Conservation (phyloP, 352 stramenopile species). For the Pythium sp. region DNA sequence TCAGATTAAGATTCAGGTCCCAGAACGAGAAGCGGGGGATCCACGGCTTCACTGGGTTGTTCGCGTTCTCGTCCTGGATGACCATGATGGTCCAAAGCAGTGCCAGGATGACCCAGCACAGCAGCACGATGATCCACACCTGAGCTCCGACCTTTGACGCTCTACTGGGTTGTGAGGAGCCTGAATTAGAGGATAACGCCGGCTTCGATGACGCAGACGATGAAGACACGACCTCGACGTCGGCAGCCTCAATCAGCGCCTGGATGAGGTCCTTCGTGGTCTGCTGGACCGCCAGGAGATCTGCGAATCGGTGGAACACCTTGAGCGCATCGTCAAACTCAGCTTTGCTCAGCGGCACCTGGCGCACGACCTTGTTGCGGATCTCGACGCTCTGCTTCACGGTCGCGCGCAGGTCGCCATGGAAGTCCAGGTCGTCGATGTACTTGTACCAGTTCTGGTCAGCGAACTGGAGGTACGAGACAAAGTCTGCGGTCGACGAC, state of each 20-base stretch:
- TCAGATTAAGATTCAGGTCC: background rate
- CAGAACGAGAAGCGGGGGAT: constrained; percentile 9
- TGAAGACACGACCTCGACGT: background rate
- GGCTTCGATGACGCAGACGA: background rate
- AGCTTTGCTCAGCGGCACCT: background rate
- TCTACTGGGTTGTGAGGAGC: background rate
- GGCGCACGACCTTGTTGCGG: constrained; percentile 9
- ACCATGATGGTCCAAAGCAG: constrained; percentile 13
- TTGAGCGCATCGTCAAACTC: constrained; percentile 10
- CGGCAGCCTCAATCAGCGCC: constrained; percentile 4
- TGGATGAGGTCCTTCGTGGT: constrained; percentile 11
- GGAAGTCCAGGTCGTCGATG: constrained; percentile 10
- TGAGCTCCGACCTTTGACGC: constrained; percentile 4
- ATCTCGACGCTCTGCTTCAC: constrained; percentile 11
- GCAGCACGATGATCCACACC: constrained; percentile 7
- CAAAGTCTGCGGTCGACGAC: constrained; percentile 6
- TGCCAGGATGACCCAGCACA: constrained; percentile 12
- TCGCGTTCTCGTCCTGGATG: constrained; percentile 6
- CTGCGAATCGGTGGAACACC: constrained; percentile 7
- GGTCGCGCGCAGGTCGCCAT: constrained; percentile 11
- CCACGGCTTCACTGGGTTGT: constrained; percentile 7
- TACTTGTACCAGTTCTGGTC: constrained; percentile 17
- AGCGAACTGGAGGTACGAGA: constrained; percentile 5
- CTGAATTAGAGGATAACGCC: background rate
- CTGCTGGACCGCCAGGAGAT: constrained; percentile 10